phyloP scores from a whole-genome alignment of 2,329 filamentous ascomycete genomes.

The Pleoardoris graminearum region DNA sequence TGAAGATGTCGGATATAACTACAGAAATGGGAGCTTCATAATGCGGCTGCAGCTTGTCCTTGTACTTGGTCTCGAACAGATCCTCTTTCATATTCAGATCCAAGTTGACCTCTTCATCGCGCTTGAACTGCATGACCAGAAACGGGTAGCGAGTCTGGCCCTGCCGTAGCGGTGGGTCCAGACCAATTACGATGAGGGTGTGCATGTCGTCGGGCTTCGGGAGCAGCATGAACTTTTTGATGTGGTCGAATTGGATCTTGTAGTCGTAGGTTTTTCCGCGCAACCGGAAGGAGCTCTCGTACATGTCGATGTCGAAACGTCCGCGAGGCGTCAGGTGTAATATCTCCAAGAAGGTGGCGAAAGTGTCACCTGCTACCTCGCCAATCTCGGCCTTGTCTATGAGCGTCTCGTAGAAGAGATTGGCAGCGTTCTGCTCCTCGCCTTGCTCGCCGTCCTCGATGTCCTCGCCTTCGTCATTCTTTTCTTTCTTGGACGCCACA shows the following conservation, averaged over 20 bases:
- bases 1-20: constrained; percentile 94
- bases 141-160: constrained; percentile 98
- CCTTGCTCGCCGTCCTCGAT: constrained; percentile 56
- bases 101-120: constrained; percentile 94
- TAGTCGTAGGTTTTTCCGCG: constrained; percentile 99
- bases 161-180: constrained; percentile 93
- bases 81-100: constrained; percentile 96
- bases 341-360: constrained; percentile 95
- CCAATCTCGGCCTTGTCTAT: constrained; percentile 99
- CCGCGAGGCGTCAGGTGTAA: constrained; percentile 97
- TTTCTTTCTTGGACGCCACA: constrained; percentile 70
- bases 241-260: constrained; percentile 97
- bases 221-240: constrained; percentile 98
- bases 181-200: constrained; percentile 88
- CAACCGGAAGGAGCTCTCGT: constrained; percentile 94
- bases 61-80: constrained; percentile 80
- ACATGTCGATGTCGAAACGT: constrained; percentile 99
- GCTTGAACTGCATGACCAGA: constrained; percentile 98
- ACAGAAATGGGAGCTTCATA: constrained; percentile 89
- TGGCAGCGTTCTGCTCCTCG: constrained; percentile 92
- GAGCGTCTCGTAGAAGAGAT: constrained; percentile 95
- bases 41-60: constrained; percentile 82
- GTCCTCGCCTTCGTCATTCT: constrained; percentile 72
- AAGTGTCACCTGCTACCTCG: constrained; percentile 97
- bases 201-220: constrained; percentile 99